These are phyloP conservation scores for Phytophthora hybrid DNA, from an alignment of 352 stramenopile genomes.

Conservation along the genomic window DNA sequence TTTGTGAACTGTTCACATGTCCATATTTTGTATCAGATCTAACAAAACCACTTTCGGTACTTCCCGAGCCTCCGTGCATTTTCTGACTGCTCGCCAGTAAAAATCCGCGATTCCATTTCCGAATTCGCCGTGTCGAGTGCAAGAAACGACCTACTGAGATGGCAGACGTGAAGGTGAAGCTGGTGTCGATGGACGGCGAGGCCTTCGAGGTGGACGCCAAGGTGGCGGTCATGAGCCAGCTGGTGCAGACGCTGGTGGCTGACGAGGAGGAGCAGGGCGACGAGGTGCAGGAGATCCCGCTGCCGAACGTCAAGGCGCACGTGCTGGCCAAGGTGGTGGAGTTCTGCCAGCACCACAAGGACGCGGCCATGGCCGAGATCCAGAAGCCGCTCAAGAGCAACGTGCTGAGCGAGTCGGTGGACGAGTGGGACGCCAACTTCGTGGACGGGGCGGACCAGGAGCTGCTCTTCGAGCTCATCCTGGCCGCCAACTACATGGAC, in stretches of 20 bases:
- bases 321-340: conserved; percentile 68
- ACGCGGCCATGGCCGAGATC: conserved; percentile 67
- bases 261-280: conserved; percentile 41
- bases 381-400: conserved; percentile 69
- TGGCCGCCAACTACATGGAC: conserved; percentile 77
- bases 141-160: neutral
- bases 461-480: conserved; percentile 73
- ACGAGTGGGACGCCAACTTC: conserved; percentile 68
- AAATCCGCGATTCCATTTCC: conserved; percentile 7
- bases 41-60: neutral
- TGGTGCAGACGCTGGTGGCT: conserved; percentile 63
- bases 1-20: neutral
- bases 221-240: conserved; percentile 54
- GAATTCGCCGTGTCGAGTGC: neutral
- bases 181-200: conserved; percentile 67
- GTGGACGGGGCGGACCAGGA: conserved; percentile 58
- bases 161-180: conserved; percentile 45
- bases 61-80: neutral
- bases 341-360: conserved; percentile 66
- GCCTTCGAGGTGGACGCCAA: conserved; percentile 52
- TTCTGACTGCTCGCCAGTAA: neutral
- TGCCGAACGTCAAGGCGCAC: conserved; percentile 65
- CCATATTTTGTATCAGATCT: neutral
- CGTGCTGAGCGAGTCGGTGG: conserved; percentile 56
- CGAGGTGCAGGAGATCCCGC: conserved; percentile 56